Evolutionary conservation across 1,284 basidiomycete genomes (phyloP).

Genomic region (Microstroma glucosiphilum): DNA sequence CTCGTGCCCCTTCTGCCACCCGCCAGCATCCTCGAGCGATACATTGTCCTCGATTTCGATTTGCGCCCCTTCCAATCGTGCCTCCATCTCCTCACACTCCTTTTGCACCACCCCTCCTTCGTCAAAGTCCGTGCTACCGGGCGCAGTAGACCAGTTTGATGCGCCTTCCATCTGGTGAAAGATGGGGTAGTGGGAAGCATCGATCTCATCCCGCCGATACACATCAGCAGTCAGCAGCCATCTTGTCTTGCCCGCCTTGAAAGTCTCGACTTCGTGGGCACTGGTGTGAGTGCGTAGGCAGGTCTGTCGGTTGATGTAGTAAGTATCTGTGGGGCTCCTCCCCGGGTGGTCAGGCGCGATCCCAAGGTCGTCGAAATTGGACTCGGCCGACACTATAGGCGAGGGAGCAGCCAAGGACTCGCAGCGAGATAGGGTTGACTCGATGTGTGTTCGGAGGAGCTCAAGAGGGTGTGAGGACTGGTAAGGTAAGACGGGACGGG

Average conservation of each 20-base stretch:
- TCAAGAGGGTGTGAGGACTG: constrained; percentile 74
- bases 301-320: constrained; percentile 82
- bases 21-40: constrained; percentile 65
- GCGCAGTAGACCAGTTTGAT: constrained; percentile 60
- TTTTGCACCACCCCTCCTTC: constrained; percentile 52
- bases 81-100: constrained; percentile 61
- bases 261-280: constrained; percentile 92
- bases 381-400: constrained; percentile 78
- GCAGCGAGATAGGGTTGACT: constrained; percentile 63
- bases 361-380: constrained; percentile 96
- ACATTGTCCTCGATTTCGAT: constrained; percentile 80
- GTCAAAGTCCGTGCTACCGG: background rate
- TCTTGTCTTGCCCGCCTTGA: constrained; percentile 65
- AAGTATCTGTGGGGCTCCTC: constrained; percentile 79
- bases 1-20: constrained; percentile 71
- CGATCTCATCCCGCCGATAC: constrained; percentile 96
- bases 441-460: constrained; percentile 77
- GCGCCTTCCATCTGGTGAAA: constrained; percentile 99
- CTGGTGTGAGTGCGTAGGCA: constrained; percentile 97
- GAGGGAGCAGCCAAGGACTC: constrained; percentile 61
- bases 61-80: constrained; percentile 53
- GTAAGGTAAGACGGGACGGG: constrained; percentile 63
- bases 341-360: constrained; percentile 92
- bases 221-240: constrained; percentile 98
- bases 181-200: constrained; percentile 90